A percentile compares a stretch with the other conserved stretches of the same genome.
These are phyloP conservation scores for Tolypocladium guangdongense DNA, from an alignment of 2,329 filamentous ascomycete genomes.

Conservation along the genomic window DNA sequence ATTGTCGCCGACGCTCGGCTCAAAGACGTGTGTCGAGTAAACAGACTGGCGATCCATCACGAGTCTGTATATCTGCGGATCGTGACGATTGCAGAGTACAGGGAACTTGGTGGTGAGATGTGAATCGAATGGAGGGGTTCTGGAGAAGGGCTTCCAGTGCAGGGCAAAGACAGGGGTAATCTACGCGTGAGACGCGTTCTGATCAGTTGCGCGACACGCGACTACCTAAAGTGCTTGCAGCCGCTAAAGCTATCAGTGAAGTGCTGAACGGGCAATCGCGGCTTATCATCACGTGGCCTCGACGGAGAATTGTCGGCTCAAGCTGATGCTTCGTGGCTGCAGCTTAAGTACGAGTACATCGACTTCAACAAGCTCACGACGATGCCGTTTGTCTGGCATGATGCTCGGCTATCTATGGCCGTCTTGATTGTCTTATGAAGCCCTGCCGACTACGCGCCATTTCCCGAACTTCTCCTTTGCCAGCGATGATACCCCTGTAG, in stretches of 20 bases:
- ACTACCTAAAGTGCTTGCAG: conserved; percentile 20
- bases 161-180: conserved; percentile 5
- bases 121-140: conserved; percentile 7
- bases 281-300: conserved; percentile 12
- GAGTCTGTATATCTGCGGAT: conserved; percentile 7
- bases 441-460: background rate
- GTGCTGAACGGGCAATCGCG: background rate
- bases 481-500: conserved; percentile 42
- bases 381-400: background rate
- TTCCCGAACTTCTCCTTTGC: conserved; percentile 1
- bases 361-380: background rate
- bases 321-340: conserved; percentile 11
- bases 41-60: conserved; percentile 80
- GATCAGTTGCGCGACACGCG: conserved; percentile 9
- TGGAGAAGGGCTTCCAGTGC: conserved; percentile 9
- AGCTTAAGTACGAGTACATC: no score
- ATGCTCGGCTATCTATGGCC: background rate
- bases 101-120: background rate
- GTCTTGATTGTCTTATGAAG: background rate
- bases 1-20: conserved; percentile 51
- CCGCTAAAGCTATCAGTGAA: background rate
- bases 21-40: conserved; percentile 75
- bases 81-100: background rate
- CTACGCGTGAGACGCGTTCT: conserved; percentile 10
- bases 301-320: conserved; percentile 8